Evolutionary conservation across 2,329 filamentous ascomycete genomes (phyloP), one percentile per base, ranked within the genome.

Genomic region (Coniochaeta prunicola): DNA sequence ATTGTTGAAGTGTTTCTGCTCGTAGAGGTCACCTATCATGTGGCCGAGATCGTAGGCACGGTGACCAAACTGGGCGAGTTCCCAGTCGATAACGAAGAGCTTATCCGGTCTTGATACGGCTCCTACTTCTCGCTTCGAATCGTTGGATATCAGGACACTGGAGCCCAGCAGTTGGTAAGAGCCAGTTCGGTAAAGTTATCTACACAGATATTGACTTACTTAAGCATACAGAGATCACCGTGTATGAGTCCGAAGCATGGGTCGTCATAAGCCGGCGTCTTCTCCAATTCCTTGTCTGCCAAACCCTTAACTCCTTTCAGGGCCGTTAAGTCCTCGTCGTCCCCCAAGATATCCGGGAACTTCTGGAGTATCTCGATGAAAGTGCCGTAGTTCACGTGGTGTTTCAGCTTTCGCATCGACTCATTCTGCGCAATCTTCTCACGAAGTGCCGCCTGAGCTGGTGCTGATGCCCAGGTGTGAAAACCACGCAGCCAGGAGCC

Each of bases 1-100:
- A 17, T 64, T 61, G n/a, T 69, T 69, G 66, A 73, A 76, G 36
- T 72, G 67, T 31, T 71, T 69, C 1, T 70, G 65, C 62, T 76
- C 68, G 59, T 74, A 75, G 2, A 77, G 63, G 55, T 78, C 76
- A 2, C 70, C 74, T 5, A 77, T 65, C 67, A 77, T 73, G 42
- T 74, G 70, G 13, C 73, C 75, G 1, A 77, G 63, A 57, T 78
- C 76, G 33, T 73, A 68, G 0, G 72, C 71, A 17, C 70, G 69
- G 53, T 67, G 64, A 2, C 74, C 73, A 28, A 70, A 68, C 17
- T 78, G 75, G 17, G 67, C 64, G 17, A 74, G 58, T 59, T 78
- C 75, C 75, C 75, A 78, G 62, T 78, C 76, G 38, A 75, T 70
- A n/a, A 77, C 61, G 58, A 75, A 71, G 6, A 77, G 59, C 1